These are phyloP conservation scores for Malassezia arunalokei DNA, from an alignment of 1,284 basidiomycete species.

Conservation along the genomic window DNA sequence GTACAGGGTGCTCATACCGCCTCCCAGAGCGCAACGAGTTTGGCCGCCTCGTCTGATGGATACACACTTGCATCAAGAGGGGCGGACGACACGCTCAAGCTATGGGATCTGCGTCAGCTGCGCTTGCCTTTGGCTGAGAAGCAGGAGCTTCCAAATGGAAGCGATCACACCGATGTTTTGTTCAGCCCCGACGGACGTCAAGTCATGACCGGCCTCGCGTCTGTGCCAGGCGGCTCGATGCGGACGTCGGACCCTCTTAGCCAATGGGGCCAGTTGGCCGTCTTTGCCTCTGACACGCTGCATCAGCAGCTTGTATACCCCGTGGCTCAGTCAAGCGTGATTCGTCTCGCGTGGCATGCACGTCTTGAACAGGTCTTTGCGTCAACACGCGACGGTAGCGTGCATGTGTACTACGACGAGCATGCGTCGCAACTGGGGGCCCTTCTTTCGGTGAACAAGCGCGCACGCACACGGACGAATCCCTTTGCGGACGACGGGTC, in stretches of 20 bases:
- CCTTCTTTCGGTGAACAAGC: slow-evolving; percentile 61
- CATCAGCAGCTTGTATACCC: neutral
- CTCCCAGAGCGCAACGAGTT: slow-evolving; percentile 66
- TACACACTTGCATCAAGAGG: slow-evolving; percentile 64
- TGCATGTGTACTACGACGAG: slow-evolving; percentile 81
- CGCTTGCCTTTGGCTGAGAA: slow-evolving; percentile 64
- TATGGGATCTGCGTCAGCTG: slow-evolving; percentile 84
- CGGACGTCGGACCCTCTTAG: neutral
- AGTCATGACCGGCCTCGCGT: slow-evolving; percentile 60
- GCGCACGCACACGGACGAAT: slow-evolving; percentile 26
- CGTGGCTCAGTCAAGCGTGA: slow-evolving; percentile 8
- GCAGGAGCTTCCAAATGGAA: slow-evolving; percentile 61
- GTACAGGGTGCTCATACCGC: slow-evolving; percentile 75
- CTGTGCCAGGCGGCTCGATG: slow-evolving; percentile 1
- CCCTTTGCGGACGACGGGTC: slow-evolving; percentile 2
- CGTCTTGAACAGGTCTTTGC: slow-evolving; percentile 37
- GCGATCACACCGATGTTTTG: slow-evolving; percentile 77
- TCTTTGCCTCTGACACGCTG: slow-evolving; percentile 17
- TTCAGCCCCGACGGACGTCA: slow-evolving; percentile 74
- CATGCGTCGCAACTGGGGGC: slow-evolving; percentile 76
- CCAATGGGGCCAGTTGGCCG: slow-evolving; percentile 19
- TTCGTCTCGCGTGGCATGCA: slow-evolving; percentile 22
- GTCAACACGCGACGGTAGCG: slow-evolving; percentile 53
- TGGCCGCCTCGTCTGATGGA: slow-evolving; percentile 73
- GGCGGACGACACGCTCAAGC: slow-evolving; percentile 82